phyloP scores from a whole-genome alignment of 208 protist genomes.

The Crithidia mellificae region DNA sequence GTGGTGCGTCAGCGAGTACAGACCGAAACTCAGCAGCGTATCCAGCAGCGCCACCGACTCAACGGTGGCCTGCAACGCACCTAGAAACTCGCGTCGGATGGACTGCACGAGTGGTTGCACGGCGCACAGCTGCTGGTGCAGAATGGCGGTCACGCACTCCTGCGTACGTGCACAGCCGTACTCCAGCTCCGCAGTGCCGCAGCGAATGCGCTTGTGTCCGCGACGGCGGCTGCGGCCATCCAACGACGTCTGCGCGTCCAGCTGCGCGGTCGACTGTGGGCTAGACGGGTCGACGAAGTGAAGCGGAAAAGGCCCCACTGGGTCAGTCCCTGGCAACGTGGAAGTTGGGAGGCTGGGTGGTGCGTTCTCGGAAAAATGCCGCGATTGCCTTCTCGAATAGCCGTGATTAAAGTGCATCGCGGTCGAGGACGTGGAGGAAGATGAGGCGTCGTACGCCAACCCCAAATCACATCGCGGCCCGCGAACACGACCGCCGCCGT shows the following conservation, averaged over 20 bases:
- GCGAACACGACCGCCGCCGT: too few relatives aligned
- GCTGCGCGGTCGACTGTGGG: background rate
- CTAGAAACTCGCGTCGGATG: conserved; percentile 58
- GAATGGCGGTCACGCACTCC: conserved; percentile 63
- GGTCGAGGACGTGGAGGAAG: too few relatives aligned
- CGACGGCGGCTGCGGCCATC: background rate
- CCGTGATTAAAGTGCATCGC: too few relatives aligned
- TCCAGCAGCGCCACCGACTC: conserved; percentile 91
- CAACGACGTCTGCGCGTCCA: background rate
- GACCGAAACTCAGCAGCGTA: conserved; percentile 72
- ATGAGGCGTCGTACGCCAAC: too few relatives aligned
- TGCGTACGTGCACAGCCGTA: conserved; percentile 59
- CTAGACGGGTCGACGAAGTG: too few relatives aligned
- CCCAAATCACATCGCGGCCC: too few relatives aligned
- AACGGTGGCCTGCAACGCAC: conserved; percentile 77
- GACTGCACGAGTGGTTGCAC: conserved; percentile 61
- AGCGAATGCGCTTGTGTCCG: conserved; percentile 25
- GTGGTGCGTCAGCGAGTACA: conserved; percentile 51
- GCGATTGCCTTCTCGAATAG: too few relatives aligned
- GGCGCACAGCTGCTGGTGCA: conserved; percentile 50
- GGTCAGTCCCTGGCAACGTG: too few relatives aligned
- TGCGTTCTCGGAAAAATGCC: too few relatives aligned
- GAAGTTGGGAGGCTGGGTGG: too few relatives aligned
- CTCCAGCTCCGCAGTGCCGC: conserved; percentile 79
- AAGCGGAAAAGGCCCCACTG: too few relatives aligned